Base-by-base conservation (phyloP, 1,139 yeast species). In the Schwanniomyces etchellsii region DNA sequence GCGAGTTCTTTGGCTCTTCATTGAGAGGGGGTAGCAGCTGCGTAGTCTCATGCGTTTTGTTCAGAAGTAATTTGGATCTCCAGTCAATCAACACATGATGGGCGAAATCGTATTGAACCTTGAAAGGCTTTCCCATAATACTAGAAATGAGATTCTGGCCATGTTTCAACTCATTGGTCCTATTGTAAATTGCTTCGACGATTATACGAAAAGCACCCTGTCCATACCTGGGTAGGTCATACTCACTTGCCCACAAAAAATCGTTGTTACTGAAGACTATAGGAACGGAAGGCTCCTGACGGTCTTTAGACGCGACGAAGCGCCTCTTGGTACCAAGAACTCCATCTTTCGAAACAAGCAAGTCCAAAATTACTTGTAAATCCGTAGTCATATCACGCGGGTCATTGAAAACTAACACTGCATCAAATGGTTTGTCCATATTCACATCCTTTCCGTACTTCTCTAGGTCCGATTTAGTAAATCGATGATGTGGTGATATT, bases 351-450 rank as follows among this genome's bases (percentile, higher is more conserved):
- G 91, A 79, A 37, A 77, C 73, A 37, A 88, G 60, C 29, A 85
- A 47, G 50, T 91, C 97, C 36, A 74, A 53, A 4, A 85, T 75
- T 16, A 89, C 67, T 60, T 89, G 97, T 11, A 80, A 45, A 53
- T 89, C 97, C 2, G 91, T 73, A 2, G 86, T 89, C 79, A 88
- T 71, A 50, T 91, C 97, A 35, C 95, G 66, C 2, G 97, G 86
- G 54, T 91, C 98, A 52, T 85, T 86, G 56, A 89, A 88, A 26
- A 88, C 89, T 40, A 91, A 60, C 2, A 91, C 67, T 0, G 93
- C 93, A 42, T 86, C 95, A 38, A 88, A 68, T 10, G 76, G 75
- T 31, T 62, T 60, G 4, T 44, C 25, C 12, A 52, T 35, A 36
- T 60, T 55, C 5, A 52, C 37, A 20, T 47, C 47, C 20, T 48